Base-by-base conservation (phyloP, 495 filamentous ascomycete species). In the Neurospora discreta region DNA sequence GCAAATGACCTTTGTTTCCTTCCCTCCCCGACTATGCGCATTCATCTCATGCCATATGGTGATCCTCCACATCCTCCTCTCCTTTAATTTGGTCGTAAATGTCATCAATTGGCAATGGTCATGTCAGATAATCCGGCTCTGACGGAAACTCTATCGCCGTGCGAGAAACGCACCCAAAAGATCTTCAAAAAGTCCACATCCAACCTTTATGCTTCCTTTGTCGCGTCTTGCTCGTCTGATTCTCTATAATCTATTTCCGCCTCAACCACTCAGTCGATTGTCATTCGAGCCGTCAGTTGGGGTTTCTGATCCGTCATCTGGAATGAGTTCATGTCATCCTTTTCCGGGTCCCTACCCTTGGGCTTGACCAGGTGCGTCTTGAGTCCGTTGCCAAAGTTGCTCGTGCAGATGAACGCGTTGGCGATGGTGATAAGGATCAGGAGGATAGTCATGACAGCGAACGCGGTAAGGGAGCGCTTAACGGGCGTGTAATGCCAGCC, bases 361-460 rank as follows among this genome's bases (percentile, higher is more conserved):
- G 91, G 85, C 76, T 84, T 86, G 77, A 88, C 84, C 73, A 99
- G 87, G 79, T 98, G 93, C 18, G 89, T 90, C 83, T 96, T 98
- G 71, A 99, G 84, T 8, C 95, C 95, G 73, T 90, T 90, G 82
- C 90, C 85, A 86, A 98, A 99, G 84, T 99, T 99, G 78, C 84
- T 82, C 81, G 91, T 92, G 85, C 95, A 98, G 74, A 92, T 85
- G 74, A 90, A 88, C 36, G 93, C 95, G 72, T 97, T 94, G 82
- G 89, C 84, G 76, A 99, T 98, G 70, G 95, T 99, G 70, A 92
- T 79, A 46, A 97, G 83, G 76, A 99, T 94, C 73, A 98, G 83
- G 38, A 95, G 76, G 39, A 99, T 88, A 26, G 96, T 98, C 76
- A 99, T 91, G 71, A 97, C 88, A 69, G 95, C 94, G 81, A 99